Percentiles rank a stretch among this genome's conserved stretches.
These are phyloP conservation scores for Penicillium antarcticum DNA, from an alignment of 495 filamentous ascomycete genomes.

Conservation along the genomic window DNA sequence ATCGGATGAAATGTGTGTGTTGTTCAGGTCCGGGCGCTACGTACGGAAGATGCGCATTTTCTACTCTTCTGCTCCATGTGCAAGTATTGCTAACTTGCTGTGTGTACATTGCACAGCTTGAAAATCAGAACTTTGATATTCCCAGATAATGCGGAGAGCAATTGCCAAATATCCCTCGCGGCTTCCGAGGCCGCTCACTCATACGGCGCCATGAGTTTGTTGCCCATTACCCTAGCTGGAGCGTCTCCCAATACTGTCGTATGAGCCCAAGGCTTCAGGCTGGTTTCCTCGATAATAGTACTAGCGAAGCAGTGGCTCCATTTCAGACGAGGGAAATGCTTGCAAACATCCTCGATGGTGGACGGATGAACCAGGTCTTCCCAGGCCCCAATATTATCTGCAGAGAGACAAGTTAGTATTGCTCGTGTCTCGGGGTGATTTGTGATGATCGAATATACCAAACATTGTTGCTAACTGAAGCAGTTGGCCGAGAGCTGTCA, in stretches of 20 bases:
- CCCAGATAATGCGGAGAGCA: no score
- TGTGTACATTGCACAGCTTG: no score
- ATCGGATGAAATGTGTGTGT: neutral
- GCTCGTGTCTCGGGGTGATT: no score
- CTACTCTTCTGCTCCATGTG: no score
- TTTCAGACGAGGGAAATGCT: constrained; percentile 56
- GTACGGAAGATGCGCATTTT: neutral
- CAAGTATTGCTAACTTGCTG: no score
- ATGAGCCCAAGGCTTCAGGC: constrained; percentile 77
- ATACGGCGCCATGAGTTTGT: constrained; percentile 62
- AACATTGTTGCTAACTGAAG: constrained; percentile 79
- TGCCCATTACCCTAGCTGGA: constrained; percentile 58
- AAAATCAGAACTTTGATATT: no score
- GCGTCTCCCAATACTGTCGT: constrained; percentile 71
- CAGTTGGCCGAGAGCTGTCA: constrained; percentile 67
- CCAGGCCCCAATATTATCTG: constrained; percentile 69
- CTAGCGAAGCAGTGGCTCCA: constrained; percentile 75
- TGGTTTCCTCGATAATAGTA: constrained; percentile 62
- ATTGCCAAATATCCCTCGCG: no score
- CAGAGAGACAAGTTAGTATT: neutral
- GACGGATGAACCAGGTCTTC: constrained; percentile 57
- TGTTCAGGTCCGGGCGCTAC: no score
- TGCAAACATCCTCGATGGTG: constrained; percentile 66
- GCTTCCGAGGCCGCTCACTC: constrained; percentile 21
- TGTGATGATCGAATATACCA: constrained; percentile 25